Conservation (phyloP, 164 flowering plant genomes). For the Aristolochia fimbriata region DNA sequence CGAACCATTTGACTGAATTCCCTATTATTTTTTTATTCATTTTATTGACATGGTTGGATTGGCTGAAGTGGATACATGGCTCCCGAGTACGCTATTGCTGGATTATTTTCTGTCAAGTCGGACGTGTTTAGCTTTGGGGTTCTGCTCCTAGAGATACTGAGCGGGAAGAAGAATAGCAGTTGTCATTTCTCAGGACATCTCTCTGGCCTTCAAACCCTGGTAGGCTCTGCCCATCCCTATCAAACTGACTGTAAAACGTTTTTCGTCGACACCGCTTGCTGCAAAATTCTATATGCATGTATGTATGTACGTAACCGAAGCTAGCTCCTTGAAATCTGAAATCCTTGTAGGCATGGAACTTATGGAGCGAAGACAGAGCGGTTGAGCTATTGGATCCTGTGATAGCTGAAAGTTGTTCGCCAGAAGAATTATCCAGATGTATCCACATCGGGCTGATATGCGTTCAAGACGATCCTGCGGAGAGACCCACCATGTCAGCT, state of each 20-base stretch:
- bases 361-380: slow-evolving; percentile 15
- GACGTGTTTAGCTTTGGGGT: slow-evolving; percentile 7
- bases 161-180: slow-evolving; percentile 11
- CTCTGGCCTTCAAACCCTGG: slow-evolving; percentile 3
- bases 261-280: not conserved
- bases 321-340: not conserved
- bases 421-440: slow-evolving; percentile 10
- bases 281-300: too few species aligned
- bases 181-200: not conserved
- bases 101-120: slow-evolving; percentile 1
- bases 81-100: not conserved
- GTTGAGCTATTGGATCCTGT: slow-evolving; percentile 14
- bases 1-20: not conserved
- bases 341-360: slow-evolving; percentile 17
- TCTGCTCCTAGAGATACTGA: slow-evolving; percentile 4
- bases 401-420: slow-evolving; percentile 5
- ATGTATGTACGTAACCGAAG: too few species aligned
- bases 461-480: slow-evolving; percentile 16
- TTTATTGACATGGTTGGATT: not conserved
- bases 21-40: not conserved
- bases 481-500: slow-evolving; percentile 17
- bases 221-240: not conserved
- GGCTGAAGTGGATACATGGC: slow-evolving; percentile 2
- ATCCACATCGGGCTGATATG: slow-evolving; percentile 22
- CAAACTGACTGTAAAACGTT: too few species aligned